These are phyloP conservation scores for Elymus sibiricus DNA, from an alignment of 176 grass and related monocot species.

Conservation along the genomic window DNA sequence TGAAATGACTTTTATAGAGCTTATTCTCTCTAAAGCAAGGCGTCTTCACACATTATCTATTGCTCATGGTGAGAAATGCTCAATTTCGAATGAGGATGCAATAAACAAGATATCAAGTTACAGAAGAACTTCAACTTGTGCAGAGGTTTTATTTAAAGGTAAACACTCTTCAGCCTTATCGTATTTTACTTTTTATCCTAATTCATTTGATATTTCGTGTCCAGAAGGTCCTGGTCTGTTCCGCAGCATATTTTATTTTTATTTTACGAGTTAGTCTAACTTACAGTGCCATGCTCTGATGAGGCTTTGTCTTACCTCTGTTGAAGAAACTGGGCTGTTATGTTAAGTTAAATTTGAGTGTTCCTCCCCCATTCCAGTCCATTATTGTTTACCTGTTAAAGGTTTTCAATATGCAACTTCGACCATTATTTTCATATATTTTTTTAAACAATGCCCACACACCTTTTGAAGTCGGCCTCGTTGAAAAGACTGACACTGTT, in stretches of 20 bases:
- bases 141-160: neutral
- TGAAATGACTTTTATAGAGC: conserved; percentile 38
- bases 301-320: neutral
- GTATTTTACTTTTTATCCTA: neutral
- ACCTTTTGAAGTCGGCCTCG: neutral
- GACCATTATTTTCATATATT: neutral
- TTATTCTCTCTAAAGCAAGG: conserved; percentile 26
- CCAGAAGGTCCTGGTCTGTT: neutral
- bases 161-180: neutral
- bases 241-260: neutral
- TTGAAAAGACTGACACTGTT: neutral
- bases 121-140: neutral
- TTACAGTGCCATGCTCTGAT: neutral
- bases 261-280: neutral
- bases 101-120: neutral
- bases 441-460: neutral
- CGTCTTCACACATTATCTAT: conserved; percentile 9
- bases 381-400: neutral
- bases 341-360: neutral
- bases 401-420: neutral
- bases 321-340: neutral
- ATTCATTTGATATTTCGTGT: neutral
- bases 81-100: neutral
- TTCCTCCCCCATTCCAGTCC: neutral
- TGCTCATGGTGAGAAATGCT: neutral